These are phyloP conservation scores for Boehmeria nivea DNA, from an alignment of 306 rosid species.

Conservation along the genomic window DNA sequence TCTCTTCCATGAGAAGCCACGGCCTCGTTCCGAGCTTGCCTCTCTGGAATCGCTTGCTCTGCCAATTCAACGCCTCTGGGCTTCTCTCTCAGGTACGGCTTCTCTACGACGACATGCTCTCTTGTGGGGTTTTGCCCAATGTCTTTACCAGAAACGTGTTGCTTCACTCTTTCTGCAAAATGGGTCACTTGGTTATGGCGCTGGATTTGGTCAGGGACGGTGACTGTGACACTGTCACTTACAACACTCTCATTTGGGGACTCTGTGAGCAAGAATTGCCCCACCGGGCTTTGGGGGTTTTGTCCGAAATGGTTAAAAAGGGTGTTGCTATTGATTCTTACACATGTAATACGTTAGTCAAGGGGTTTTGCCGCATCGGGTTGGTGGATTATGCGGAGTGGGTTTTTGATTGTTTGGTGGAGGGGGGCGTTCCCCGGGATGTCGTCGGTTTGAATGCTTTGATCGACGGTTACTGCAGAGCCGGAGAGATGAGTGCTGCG, in stretches of 20 bases:
- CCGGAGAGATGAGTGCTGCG: conserved; percentile 46
- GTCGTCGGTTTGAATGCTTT: conserved; percentile 49
- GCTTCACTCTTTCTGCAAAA: conserved; percentile 72
- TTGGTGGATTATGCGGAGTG: conserved; percentile 51
- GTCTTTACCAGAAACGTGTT: conserved; percentile 54
- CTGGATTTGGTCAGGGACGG: conserved; percentile 41
- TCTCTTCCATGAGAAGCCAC: conserved; percentile 46
- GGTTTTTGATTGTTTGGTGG: conserved; percentile 45
- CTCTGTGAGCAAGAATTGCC: conserved; percentile 50
- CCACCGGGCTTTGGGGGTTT: conserved; percentile 55
- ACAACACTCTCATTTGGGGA: conserved; percentile 70
- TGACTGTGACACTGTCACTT: conserved; percentile 51
- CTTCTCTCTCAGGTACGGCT: conserved; percentile 54
- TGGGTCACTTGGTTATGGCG: conserved; percentile 51
- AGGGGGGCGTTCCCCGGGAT: conserved; percentile 44
- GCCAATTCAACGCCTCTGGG: conserved; percentile 54
- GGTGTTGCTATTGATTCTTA: conserved; percentile 43
- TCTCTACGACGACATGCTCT: conserved; percentile 45
- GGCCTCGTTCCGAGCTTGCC: conserved; percentile 49
- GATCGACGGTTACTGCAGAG: conserved; percentile 61
- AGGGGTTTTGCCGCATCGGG: conserved; percentile 61
- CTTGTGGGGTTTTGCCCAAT: conserved; percentile 57
- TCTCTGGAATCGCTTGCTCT: conserved; percentile 57
- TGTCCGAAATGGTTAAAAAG: conserved; percentile 69
- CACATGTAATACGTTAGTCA: conserved; percentile 54